A percentile compares a stretch with the other conserved stretches of the same genome.
These are phyloP conservation scores for Volvariella surrecta DNA, from an alignment of 1,284 basidiomycete species.

Conservation along the genomic window DNA sequence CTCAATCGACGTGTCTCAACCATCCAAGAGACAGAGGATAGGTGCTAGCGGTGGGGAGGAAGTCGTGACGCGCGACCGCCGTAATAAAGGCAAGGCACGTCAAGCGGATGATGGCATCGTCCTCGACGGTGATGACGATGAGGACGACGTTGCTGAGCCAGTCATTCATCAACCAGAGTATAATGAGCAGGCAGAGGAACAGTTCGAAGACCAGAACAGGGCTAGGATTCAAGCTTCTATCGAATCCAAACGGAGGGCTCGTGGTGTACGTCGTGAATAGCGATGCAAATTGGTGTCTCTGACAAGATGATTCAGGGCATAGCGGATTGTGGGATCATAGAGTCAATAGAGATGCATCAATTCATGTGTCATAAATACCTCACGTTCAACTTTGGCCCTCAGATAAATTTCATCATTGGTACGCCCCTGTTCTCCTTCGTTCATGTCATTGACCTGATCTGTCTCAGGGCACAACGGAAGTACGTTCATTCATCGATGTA, in stretches of 20 bases:
- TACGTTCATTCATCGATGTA: conserved; percentile 31
- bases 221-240: conserved; percentile 47
- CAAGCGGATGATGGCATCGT: conserved; percentile 15
- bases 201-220: conserved; percentile 52
- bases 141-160: conserved; percentile 20
- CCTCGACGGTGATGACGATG: conserved; percentile 25
- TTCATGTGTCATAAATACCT: conserved; percentile 96
- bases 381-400: conserved; percentile 76
- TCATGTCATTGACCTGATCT: background rate
- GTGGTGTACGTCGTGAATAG: conserved; percentile 30
- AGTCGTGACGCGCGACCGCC: conserved; percentile 9
- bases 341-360: conserved; percentile 79
- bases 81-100: conserved; percentile 24
- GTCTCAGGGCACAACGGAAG: conserved; percentile 70
- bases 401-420: conserved; percentile 98
- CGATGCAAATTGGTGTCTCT: conserved; percentile 1
- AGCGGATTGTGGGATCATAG: conserved; percentile 83
- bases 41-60: conserved; percentile 1
- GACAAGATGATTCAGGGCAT: conserved; percentile 38
- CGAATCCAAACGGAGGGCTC: conserved; percentile 40
- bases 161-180: conserved; percentile 17
- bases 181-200: conserved; percentile 41
- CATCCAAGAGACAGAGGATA: background rate
- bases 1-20: background rate
- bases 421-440: conserved; percentile 22